Evolutionary conservation across 192 early-diverging fungal species (phyloP).

Genomic region (Coemansia sp.): DNA sequence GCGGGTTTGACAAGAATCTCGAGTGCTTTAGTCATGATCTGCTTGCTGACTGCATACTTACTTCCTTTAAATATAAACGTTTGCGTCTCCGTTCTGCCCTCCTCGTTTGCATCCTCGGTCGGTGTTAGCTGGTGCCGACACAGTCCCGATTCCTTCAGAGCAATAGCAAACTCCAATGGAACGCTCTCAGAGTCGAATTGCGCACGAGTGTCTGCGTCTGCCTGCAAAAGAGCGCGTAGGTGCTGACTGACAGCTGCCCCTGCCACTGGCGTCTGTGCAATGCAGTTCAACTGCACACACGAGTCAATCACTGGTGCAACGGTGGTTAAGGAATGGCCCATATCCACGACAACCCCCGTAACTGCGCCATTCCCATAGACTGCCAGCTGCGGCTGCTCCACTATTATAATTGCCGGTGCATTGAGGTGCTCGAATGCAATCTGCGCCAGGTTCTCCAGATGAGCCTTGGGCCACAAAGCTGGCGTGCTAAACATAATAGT

Average conservation of each 20-base stretch:
- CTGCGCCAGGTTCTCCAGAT: conserved; percentile 77
- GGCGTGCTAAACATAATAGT: conserved; percentile 80
- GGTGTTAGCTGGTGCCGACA: conserved; percentile 26
- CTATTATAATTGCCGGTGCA: conserved; percentile 74
- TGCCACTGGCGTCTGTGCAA: conserved; percentile 64
- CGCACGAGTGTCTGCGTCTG: conserved; percentile 47
- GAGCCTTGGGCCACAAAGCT: conserved; percentile 74
- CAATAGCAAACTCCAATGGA: conserved; percentile 58
- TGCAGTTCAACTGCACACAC: conserved; percentile 59
- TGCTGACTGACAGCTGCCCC: conserved; percentile 67
- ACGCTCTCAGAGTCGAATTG: conserved; percentile 54
- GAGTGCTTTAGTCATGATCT: conserved; percentile 22
- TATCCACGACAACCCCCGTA: conserved; percentile 85
- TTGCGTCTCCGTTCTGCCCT: conserved; percentile 25
- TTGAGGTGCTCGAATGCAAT: conserved; percentile 94
- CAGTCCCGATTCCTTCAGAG: conserved; percentile 57
- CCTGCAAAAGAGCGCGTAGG: conserved; percentile 61
- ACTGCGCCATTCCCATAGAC: conserved; percentile 75
- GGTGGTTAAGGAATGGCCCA: conserved; percentile 83
- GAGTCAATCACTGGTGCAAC: conserved; percentile 82
- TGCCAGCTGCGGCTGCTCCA: conserved; percentile 80
- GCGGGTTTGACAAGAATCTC: conserved; percentile 74
- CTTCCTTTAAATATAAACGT: conserved; percentile 63
- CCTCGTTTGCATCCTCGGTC: conserved; percentile 7
- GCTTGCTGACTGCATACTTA: conserved; percentile 35